Percentiles rank a stretch among this genome's conserved stretches.
Conservation (phyloP, 179 eudicot genomes). For the Heliamphora pulchella region DNA sequence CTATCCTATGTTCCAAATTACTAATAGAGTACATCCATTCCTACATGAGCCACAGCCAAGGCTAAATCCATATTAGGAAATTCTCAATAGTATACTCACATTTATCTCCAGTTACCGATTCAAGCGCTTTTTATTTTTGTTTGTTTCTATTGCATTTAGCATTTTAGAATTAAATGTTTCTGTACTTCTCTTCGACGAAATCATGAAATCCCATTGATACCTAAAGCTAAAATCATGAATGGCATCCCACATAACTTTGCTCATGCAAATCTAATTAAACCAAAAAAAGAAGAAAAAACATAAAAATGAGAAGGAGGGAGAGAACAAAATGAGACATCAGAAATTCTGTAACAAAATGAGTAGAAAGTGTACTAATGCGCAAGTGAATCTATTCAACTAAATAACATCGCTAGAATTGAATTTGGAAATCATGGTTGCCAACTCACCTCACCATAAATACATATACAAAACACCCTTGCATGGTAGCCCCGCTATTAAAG, state of each 20-base stretch:
- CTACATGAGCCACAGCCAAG: not conserved
- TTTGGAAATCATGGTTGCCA: not conserved
- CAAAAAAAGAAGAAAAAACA: not conserved
- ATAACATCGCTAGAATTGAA: not conserved
- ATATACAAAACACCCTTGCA: not conserved
- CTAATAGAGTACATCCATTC: not conserved
- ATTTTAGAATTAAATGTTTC: not conserved
- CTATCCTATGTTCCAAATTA: too few relatives aligned
- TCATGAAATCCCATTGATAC: not conserved
- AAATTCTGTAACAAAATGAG: too few relatives aligned
- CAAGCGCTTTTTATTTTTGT: not conserved
- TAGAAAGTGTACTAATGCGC: not conserved
- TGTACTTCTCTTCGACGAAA: not conserved
- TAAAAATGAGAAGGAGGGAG: too few relatives aligned
- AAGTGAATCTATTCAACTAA: not conserved
- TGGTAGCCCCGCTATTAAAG: not conserved
- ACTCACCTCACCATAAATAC: not conserved
- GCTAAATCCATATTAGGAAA: not conserved
- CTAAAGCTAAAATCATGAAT: not conserved
- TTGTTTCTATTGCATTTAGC: not conserved
- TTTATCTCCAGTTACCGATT: not conserved
- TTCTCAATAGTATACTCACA: not conserved
- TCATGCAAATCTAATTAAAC: not conserved
- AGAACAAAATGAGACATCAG: too few relatives aligned
- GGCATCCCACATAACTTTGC: not conserved